Conservation (phyloP, 2,329 filamentous ascomycete species). For the Penicillium rolfsii region DNA sequence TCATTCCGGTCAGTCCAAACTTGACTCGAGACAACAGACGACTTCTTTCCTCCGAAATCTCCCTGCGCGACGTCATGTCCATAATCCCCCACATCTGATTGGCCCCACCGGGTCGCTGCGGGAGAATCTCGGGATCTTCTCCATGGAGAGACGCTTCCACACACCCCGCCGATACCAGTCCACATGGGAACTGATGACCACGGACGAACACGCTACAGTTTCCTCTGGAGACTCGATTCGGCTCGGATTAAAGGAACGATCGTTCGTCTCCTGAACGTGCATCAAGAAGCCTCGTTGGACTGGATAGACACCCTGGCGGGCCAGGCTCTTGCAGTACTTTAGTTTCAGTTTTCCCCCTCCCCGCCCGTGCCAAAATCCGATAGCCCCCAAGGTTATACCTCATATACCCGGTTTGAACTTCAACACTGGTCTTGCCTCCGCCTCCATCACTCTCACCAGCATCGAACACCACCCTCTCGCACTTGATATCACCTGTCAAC, state of each 20-base stretch:
- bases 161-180: not conserved
- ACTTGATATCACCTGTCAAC: not conserved
- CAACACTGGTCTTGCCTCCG: not conserved
- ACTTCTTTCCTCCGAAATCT: slow-evolving; percentile 18
- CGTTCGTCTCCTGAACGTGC: not conserved
- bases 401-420: not conserved
- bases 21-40: not conserved
- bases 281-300: not conserved
- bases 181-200: not conserved
- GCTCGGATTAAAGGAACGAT: not conserved
- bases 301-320: not conserved
- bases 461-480: too few relatives aligned
- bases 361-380: too few relatives aligned
- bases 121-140: slow-evolving; percentile 22
- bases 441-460: too few relatives aligned
- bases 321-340: not conserved
- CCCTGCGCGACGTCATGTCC: slow-evolving; percentile 27
- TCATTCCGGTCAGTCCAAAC: not conserved
- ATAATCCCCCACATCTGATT: slow-evolving; percentile 27
- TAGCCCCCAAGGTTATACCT: not conserved
- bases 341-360: not conserved
- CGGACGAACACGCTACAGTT: not conserved
- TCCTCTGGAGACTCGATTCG: not conserved
- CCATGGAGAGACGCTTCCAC: not conserved
- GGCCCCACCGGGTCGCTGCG: slow-evolving; percentile 15